Evolutionary conservation across 805 yeast species (phyloP), one percentile per base, ranked within the genome.

Genomic region (Jamesozyma jinghongensis): DNA sequence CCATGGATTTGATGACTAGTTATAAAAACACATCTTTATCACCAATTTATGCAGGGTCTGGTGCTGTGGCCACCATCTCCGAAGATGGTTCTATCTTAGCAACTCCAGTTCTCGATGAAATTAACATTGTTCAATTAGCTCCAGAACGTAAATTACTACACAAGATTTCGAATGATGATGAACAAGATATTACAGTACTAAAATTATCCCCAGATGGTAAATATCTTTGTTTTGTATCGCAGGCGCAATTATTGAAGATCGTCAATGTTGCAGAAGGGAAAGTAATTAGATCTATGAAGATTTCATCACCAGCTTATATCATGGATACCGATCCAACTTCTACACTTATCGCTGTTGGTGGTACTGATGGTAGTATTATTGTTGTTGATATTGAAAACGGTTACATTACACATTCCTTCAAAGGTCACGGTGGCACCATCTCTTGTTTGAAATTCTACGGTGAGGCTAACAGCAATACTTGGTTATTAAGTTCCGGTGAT

Each of bases 331-430:
- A 92, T 61, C 58, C 74, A 3, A 85, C 97, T 0, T 81, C 94
- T 2, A 78, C 95, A 3, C 67, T 92, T 29, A 75, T 88, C 54
- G 94, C 96, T 16, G 79, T 92, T 55, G 99, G 99, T 31, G 87
- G 94, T 36, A 83, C 97, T 1, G 98, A 92, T 61, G 97, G 98
- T 36, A 74, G 79, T 32, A 82, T 88, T 14, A 79, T 85, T 34
- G 94, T 92, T 1, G 87, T 94, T 81, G 99, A 92, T 61, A 72
- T 92, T 29, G 88, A 79, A 48, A 87, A 87, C 28, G 88, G 92
- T 1, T 85, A 73, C 49, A 75, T 82, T 3, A 92, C 98, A 0
- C 98, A 92, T 62, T 79, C 85, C 12, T 71, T 92, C 42, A 82
- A 84, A 59, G 97, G 98, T 1, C 99, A 92, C 59, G 94, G 95